phyloP scores from a whole-genome alignment of 23 red algal genomes.

The Gracilariopsis chorda region DNA sequence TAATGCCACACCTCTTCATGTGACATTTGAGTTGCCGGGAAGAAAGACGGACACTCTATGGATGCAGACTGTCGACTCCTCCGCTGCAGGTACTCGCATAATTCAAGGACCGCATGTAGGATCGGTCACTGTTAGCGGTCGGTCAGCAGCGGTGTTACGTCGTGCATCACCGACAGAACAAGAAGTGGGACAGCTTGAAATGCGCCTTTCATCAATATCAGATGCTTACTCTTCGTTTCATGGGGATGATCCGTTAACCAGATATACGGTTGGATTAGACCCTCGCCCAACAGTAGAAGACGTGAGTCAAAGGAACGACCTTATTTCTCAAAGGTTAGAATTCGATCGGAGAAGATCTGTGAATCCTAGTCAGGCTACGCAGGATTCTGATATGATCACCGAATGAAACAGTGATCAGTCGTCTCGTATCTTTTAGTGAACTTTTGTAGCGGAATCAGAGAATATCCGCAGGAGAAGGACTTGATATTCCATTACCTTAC shows the following conservation, averaged over 20 bases:
- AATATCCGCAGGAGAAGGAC: too few species aligned
- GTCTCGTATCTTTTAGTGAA: too few species aligned
- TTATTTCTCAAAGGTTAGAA: neutral
- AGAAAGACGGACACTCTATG: conserved; percentile 25
- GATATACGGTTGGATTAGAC: conserved; percentile 45
- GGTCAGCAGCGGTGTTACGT: conserved; percentile 32
- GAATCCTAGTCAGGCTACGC: too few species aligned
- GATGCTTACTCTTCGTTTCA: conserved; percentile 42
- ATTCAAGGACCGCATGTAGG: conserved; percentile 16
- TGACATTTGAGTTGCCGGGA: conserved; percentile 62
- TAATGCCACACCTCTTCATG: conserved; percentile 69
- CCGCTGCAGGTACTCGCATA: conserved; percentile 5
- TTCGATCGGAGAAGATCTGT: too few species aligned
- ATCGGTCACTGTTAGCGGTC: conserved; percentile 7
- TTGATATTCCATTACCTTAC: too few species aligned
- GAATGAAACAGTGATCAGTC: too few species aligned
- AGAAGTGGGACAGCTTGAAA: neutral
- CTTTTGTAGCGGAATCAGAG: too few species aligned
- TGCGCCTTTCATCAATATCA: conserved; percentile 14
- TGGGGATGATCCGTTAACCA: conserved; percentile 31
- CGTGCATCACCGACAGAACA: conserved; percentile 25
- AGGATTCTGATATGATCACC: too few species aligned
- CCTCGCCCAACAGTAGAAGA: neutral
- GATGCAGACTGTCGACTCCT: conserved; percentile 44
- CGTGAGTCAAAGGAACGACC: neutral